These are phyloP conservation scores for Didymella glomerata DNA, from an alignment of 2,329 filamentous ascomycete species.

Conservation along the genomic window DNA sequence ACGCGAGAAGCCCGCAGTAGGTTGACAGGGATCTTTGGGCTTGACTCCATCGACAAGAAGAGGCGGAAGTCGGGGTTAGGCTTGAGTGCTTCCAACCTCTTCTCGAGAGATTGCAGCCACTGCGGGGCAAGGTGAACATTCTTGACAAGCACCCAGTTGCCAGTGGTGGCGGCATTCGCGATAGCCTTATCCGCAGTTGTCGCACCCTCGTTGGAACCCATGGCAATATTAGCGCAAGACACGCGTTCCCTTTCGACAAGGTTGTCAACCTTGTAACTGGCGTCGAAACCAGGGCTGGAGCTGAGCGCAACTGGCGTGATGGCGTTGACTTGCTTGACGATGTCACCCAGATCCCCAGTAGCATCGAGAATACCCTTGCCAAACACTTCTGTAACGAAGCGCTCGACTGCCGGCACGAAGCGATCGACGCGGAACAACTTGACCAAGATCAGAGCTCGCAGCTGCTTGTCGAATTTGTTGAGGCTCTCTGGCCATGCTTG, in stretches of 20 bases:
- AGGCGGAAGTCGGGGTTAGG: constrained; percentile 91
- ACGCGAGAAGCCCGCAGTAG: constrained; percentile 91
- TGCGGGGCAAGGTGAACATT: constrained; percentile 96
- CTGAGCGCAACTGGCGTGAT: constrained; percentile 88
- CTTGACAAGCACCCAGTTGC: constrained; percentile 97
- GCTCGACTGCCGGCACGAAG: constrained; percentile 90
- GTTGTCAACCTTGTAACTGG: constrained; percentile 97
- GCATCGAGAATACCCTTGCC: constrained; percentile 83
- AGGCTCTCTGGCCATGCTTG: constrained; percentile 73
- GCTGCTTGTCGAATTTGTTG: constrained; percentile 74
- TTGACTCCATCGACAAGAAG: constrained; percentile 98
- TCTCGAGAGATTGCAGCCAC: constrained; percentile 97
- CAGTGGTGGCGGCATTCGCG: constrained; percentile 86
- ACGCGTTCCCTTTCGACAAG: constrained; percentile 85
- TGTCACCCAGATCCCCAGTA: constrained; percentile 83
- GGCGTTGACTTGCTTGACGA: constrained; percentile 83
- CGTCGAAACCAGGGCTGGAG: constrained; percentile 96
- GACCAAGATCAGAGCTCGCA: constrained; percentile 85
- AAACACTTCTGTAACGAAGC: constrained; percentile 88
- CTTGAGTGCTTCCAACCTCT: constrained; percentile 93
- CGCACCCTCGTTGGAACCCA: constrained; percentile 96
- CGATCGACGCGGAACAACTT: constrained; percentile 96
- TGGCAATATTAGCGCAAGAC: constrained; percentile 94
- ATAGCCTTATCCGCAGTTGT: constrained; percentile 96
- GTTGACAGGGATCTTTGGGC: constrained; percentile 95